Base-by-base conservation (phyloP, 805 yeast species). In the Ogataea salicorniae region DNA sequence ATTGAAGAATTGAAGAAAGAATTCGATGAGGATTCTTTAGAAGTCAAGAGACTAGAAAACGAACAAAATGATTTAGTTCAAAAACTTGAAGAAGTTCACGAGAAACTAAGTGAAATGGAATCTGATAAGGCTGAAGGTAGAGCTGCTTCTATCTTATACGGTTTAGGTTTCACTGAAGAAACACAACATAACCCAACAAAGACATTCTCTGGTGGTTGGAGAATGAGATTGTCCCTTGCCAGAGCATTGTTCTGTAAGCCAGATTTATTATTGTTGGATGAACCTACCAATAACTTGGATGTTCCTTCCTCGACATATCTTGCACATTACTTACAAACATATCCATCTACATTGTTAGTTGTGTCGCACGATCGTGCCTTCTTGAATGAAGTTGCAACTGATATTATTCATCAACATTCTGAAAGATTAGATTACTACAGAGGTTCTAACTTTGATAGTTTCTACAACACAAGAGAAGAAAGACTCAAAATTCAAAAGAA, bases 201-300 rank as follows among this genome's bases (percentile, higher is more conserved):
- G 55, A 78, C 90, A 26, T 94, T 94, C 67, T 90, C 97, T 45
- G 99, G 99, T 80, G 99, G 99, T 82, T 94, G 99, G 99, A 85
- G 99, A 79, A 94, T 94, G 99, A 87, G 99, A 75, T 77, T 94
- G 55, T 87, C 97, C n/a, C 77, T 94, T 51, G 99, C 99, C 4
- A 82, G 99, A 71, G 99, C 99, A 0, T 77, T 94, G 64, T 94
- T 94, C 77, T 92, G 97, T 77, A 84, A 89, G 64, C 99, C 99
- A 0, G 99, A 94, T 67, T 74, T 94, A 55, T 74, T 94, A 56
- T 73, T 94, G 63, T 77, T 94, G 55, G 99, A 94, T 80, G 99
- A 94, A 77, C 99, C 99, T 61, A 91, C 98, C 52, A 94, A 94
- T 84, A 94, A 91, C 97, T 87, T 94, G 95, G 99, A 94, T 80